phyloP scores from a whole-genome alignment of 805 yeast species.

The Candida pini region DNA sequence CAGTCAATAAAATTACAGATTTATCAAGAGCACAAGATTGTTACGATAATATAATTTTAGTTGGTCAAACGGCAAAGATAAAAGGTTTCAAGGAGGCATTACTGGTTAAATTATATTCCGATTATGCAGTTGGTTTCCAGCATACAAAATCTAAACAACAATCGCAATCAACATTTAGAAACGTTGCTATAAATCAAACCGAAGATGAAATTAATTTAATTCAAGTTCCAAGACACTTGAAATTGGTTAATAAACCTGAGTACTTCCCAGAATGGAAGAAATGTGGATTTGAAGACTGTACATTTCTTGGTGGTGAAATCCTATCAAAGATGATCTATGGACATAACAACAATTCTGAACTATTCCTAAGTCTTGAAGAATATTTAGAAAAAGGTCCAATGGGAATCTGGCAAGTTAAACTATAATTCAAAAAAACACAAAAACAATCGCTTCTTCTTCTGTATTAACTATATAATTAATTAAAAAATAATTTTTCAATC shows the following conservation, averaged over 20 bases:
- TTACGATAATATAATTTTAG: slow-evolving; percentile 75
- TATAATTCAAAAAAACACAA: slow-evolving; percentile 11
- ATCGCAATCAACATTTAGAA: slow-evolving; percentile 24
- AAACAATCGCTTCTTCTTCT: too few species aligned
- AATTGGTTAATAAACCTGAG: slow-evolving; percentile 70
- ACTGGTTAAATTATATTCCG: slow-evolving; percentile 41
- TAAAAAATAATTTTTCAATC: slow-evolving; percentile 6
- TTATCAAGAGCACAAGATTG: slow-evolving; percentile 69
- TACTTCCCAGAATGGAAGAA: slow-evolving; percentile 95
- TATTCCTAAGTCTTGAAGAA: slow-evolving; percentile 61
- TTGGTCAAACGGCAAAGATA: slow-evolving; percentile 73
- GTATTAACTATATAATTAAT: too few species aligned
- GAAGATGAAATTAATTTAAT: slow-evolving; percentile 26
- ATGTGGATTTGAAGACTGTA: slow-evolving; percentile 66
- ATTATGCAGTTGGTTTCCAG: slow-evolving; percentile 20
- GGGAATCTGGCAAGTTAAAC: slow-evolving; percentile 56
- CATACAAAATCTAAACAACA: slow-evolving; percentile 6
- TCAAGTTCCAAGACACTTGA: slow-evolving; percentile 79
- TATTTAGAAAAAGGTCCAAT: slow-evolving; percentile 79
- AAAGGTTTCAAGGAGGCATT: slow-evolving; percentile 73
- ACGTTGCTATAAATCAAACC: slow-evolving; percentile 19
- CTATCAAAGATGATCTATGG: slow-evolving; percentile 81
- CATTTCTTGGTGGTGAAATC: slow-evolving; percentile 83
- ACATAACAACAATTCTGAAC: slow-evolving; percentile 54
- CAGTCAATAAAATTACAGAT: slow-evolving; percentile 52